Evolutionary conservation across 176 grass and related monocot genomes (phyloP), one percentile per base, ranked within the genome.

Genomic region (Raddia distichophylla): DNA sequence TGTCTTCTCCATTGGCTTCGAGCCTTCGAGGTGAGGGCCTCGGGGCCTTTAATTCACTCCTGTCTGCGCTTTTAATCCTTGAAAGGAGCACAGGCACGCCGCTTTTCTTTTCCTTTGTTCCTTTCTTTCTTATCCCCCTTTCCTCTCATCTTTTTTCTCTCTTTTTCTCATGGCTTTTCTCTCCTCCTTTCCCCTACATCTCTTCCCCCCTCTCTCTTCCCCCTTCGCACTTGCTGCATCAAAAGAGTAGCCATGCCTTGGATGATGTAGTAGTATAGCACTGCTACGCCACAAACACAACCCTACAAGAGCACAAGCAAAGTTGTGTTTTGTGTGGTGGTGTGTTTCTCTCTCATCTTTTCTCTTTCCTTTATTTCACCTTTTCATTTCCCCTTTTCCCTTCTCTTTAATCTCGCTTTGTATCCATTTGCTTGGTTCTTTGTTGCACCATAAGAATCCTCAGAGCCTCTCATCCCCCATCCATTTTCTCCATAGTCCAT

Each of bases 301-400:
- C 83, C 92, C 87, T 86, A 91, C 92, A 93, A 89, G 66, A 80
- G 64, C 85, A 90, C 91, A 94, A 73, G 68, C 89, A 94, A 94
- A 87, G 90, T 89, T 77, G 69, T 82, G 77, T 66, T 89, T 81
- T 91, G 75, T 77, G 87, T 68, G 72, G 69, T 70, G 85, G 73
- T 75, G 52, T 91, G 76, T 77, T 87, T 92, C 87, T 95, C 90
- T 95, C 85, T 88, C 88, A 82, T 89, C 88, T 86, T 92, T 90
- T 67, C 88, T 37, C 88, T 37, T 73, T 77, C 10, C 59, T 74
- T 88, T 80, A 73, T 73, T 37, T 54, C 19, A 73, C 83, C 72
- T 89, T 91, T 86, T 78, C 59, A 80, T 47, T 82, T 82, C 64
- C 42, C 85, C 82, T 82, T 94, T 85, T 58, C 54, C 66, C 78